Percentiles rank a stretch among this genome's conserved stretches.
phyloP scores from a whole-genome alignment of 768 basidiomycete species.

The Leccinum disarticulatum region DNA sequence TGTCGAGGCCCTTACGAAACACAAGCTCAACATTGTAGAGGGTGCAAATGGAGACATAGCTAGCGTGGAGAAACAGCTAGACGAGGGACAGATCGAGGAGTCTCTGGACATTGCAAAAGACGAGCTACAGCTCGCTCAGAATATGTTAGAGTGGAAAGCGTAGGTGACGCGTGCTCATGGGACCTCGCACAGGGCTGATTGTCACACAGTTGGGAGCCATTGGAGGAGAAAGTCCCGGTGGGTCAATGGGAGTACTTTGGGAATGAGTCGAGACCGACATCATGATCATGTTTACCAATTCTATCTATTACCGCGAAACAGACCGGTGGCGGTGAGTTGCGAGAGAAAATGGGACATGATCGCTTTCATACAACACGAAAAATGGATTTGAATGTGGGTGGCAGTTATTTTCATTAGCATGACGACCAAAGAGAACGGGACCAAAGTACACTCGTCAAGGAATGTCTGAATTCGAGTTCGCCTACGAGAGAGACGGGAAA shows the following conservation, averaged over 20 bases:
- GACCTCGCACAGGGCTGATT: constrained; percentile 5
- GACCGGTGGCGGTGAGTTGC: not conserved
- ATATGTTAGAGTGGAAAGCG: constrained; percentile 97
- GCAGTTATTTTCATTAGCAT: constrained; percentile 10
- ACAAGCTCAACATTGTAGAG: constrained; percentile 74
- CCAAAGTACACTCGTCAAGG: constrained; percentile 4
- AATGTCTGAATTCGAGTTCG: constrained; percentile 11
- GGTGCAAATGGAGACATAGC: constrained; percentile 63
- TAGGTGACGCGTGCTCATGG: constrained; percentile 44
- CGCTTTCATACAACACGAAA: constrained; percentile 15
- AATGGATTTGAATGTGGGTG: constrained; percentile 11
- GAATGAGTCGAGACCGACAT: constrained; percentile 46
- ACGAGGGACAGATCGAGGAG: constrained; percentile 88
- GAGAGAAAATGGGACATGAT: too few species aligned
- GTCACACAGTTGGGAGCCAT: constrained; percentile 75
- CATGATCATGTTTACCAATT: constrained; percentile 17
- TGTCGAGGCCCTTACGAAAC: constrained; percentile 79
- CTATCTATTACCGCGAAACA: constrained; percentile 6
- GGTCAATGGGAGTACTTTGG: constrained; percentile 90
- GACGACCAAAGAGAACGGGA: constrained; percentile 5
- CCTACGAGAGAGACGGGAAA: constrained; percentile 82
- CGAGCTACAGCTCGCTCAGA: constrained; percentile 72
- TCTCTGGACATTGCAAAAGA: constrained; percentile 78
- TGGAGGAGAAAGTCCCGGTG: constrained; percentile 75
- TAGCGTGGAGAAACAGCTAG: constrained; percentile 69